Evolutionary conservation across 75 land plant genomes (phyloP).

Genomic region (Azolla pinnata): DNA sequence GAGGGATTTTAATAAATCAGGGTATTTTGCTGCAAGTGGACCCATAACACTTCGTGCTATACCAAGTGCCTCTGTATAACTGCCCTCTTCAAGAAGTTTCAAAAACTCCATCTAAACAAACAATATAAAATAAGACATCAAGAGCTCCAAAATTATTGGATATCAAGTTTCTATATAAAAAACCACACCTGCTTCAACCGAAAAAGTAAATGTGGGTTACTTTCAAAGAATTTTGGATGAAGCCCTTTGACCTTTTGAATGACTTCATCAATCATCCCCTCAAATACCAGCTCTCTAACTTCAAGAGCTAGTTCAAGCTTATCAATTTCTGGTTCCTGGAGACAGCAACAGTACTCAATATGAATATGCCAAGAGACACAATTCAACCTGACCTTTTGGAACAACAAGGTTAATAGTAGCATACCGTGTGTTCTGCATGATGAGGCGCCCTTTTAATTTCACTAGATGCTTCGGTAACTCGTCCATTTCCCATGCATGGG

Average conservation of each 20-base stretch:
- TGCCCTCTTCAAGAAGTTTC: constrained; percentile 56
- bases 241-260: constrained; percentile 57
- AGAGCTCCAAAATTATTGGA: too few species aligned
- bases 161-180: background rate
- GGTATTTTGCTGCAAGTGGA: constrained; percentile 72
- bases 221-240: constrained; percentile 67
- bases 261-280: constrained; percentile 65
- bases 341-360: too few species aligned
- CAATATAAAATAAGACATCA: too few species aligned
- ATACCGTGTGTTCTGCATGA: too few species aligned
- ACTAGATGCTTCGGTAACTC: too few species aligned
- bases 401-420: too few species aligned
- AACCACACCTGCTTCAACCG: constrained; percentile 82
- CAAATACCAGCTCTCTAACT: constrained; percentile 58
- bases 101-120: constrained; percentile 78
- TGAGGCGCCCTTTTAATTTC: too few species aligned
- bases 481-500: too few species aligned
- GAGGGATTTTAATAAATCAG: constrained; percentile 58
- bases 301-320: constrained; percentile 59
- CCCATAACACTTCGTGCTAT: constrained; percentile 78
- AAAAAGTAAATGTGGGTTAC: constrained; percentile 71
- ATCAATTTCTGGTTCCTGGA: constrained; percentile 13
- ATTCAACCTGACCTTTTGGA: too few species aligned
- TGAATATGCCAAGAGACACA: too few species aligned
- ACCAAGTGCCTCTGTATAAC: constrained; percentile 53